These are phyloP conservation scores for Geotrichum australiense DNA, from an alignment of 1,139 yeast genomes.

Conservation along the genomic window DNA sequence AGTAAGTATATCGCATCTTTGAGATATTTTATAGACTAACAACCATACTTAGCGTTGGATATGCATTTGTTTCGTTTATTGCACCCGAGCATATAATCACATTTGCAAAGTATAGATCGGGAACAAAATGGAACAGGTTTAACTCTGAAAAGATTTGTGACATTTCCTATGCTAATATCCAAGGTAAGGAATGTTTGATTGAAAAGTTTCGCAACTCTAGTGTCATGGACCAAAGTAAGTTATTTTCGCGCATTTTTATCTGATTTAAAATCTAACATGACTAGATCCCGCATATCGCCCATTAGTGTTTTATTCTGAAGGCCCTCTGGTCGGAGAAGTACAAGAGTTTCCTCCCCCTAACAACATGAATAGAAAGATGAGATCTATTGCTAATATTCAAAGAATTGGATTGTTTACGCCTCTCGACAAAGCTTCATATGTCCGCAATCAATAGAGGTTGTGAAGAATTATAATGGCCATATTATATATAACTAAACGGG, in stretches of 20 bases:
- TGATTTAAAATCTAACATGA: background rate
- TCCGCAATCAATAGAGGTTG: no score
- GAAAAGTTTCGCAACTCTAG: conserved; percentile 45
- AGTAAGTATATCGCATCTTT: conserved; percentile 24
- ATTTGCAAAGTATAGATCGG: conserved; percentile 41
- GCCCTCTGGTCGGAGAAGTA: conserved; percentile 36
- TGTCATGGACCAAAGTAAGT: conserved; percentile 40
- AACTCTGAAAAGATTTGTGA: conserved; percentile 46
- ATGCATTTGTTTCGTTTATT: conserved; percentile 46
- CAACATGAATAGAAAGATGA: conserved; percentile 32
- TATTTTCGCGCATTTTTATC: background rate
- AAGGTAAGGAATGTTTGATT: conserved; percentile 41
- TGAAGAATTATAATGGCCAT: no score
- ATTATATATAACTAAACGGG: no score
- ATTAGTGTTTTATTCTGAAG: conserved; percentile 37
- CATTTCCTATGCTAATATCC: conserved; percentile 45
- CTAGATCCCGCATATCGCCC: conserved; percentile 40
- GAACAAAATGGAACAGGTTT: conserved; percentile 42
- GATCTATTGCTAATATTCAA: conserved; percentile 34
- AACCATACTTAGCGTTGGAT: conserved; percentile 38
- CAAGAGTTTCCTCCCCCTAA: conserved; percentile 37
- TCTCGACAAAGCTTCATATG: conserved; percentile 15
- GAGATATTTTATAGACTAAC: background rate
- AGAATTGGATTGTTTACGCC: conserved; percentile 26
- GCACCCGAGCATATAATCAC: conserved; percentile 40